phyloP scores from a whole-genome alignment of 1,284 basidiomycete species.

The Cutaneotrichosporon sp. region DNA sequence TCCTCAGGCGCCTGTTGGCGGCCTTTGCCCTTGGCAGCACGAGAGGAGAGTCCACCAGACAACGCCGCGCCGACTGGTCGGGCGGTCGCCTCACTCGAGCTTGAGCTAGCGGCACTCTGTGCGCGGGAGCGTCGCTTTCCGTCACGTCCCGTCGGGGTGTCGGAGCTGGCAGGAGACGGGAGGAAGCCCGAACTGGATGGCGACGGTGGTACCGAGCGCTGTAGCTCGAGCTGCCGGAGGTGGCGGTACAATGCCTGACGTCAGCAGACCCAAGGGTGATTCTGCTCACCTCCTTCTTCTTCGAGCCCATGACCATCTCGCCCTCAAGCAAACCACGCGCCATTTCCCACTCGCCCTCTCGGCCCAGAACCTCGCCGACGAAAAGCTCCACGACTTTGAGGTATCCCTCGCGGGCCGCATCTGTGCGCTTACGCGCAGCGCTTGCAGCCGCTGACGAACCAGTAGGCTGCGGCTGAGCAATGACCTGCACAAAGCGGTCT shows the following conservation, averaged over 20 bases:
- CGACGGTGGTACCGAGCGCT: conserved; percentile 20
- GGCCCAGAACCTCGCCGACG: conserved; percentile 39
- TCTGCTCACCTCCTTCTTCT: conserved; percentile 45
- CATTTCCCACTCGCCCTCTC: conserved; percentile 47
- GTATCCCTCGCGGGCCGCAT: conserved; percentile 40
- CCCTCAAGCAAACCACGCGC: conserved; percentile 41
- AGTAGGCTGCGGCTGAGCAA: conserved; percentile 16
- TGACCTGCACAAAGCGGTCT: conserved; percentile 27
- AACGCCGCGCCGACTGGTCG: conserved; percentile 2
- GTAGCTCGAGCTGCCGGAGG: conserved; percentile 23
- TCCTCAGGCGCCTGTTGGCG: not conserved
- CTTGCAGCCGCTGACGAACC: not conserved
- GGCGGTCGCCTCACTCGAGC: conserved; percentile 16
- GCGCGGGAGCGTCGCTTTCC: conserved; percentile 6
- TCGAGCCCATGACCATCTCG: conserved; percentile 37
- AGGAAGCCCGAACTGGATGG: conserved; percentile 21
- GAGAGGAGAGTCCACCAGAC: not conserved
- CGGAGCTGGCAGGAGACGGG: conserved; percentile 27
- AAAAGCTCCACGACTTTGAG: conserved; percentile 44
- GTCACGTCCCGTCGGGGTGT: conserved; percentile 15
- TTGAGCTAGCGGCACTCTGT: not conserved
- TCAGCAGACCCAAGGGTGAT: not conserved
- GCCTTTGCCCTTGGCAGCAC: conserved; percentile 10
- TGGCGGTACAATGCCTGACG: conserved; percentile 37
- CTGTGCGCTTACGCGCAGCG: conserved; percentile 23